Percentiles rank a stretch among this genome's conserved stretches.
phyloP scores from a whole-genome alignment of 495 filamentous ascomycete species.

The Cairneyella variabilis region DNA sequence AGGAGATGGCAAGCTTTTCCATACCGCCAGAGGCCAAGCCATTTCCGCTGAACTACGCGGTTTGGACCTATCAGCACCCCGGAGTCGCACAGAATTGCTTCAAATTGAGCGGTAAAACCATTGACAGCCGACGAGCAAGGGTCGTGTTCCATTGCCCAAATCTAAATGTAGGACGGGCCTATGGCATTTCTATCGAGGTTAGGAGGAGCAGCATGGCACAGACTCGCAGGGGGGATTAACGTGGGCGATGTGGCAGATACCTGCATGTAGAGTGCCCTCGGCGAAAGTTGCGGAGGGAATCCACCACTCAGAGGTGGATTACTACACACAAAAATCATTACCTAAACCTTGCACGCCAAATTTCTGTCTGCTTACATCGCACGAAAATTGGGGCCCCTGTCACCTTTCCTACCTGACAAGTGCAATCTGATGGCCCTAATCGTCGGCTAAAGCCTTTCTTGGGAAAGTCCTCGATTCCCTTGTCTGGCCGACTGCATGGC shows the following conservation, averaged over 20 bases:
- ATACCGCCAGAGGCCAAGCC: neutral
- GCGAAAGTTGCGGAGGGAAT: neutral
- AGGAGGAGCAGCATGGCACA: neutral
- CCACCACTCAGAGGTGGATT: neutral
- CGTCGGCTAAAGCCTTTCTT: too few species aligned
- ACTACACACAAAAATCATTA: conserved; percentile 2
- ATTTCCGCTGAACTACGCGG: too few species aligned
- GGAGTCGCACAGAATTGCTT: neutral
- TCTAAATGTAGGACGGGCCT: neutral
- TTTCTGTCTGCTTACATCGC: conserved; percentile 11
- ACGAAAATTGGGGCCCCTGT: neutral
- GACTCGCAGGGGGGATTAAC: neutral
- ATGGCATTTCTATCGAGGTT: neutral
- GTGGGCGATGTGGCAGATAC: conserved; percentile 3
- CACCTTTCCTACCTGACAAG: conserved; percentile 1
- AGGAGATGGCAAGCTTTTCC: neutral
- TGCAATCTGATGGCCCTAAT: conserved; percentile 1
- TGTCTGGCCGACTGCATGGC: neutral
- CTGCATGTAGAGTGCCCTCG: neutral
- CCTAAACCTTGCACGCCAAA: conserved; percentile 7
- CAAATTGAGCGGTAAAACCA: neutral
- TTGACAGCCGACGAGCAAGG: neutral
- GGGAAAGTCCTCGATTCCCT: neutral
- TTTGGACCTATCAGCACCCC: conserved; percentile 1
- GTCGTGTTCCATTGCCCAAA: neutral